Evolutionary conservation across 495 filamentous ascomycete species (phyloP), one percentile per base, ranked within the genome.

Genomic region (Daldinia bambusicola): DNA sequence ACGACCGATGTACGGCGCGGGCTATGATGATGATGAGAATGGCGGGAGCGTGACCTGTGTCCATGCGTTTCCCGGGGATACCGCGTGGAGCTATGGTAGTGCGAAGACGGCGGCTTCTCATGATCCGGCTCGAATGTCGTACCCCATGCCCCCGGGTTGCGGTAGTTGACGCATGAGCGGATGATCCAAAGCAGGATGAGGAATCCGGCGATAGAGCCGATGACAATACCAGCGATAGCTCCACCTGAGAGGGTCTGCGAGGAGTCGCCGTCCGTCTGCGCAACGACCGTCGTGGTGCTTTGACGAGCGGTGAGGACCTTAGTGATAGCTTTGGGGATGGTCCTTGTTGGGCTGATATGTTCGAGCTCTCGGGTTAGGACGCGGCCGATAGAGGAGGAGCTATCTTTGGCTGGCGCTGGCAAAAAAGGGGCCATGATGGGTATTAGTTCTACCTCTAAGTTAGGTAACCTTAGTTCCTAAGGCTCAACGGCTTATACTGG

Each of bases 181-280:
- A 83, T 71, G 71, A 89, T 78, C 87, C 87, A 89, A 26, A 85
- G 69, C 4, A 89, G 59, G 0, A 89, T 72, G 0, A 89, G 77
- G 1, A 88, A 79, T 6, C 87, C 87, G 53, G 76, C 85, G 55
- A 89, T 84, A 20, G 83, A 82, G 37, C 87, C 87, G 71, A 89
- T 82, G 55, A 89, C 87, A 64, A 89, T 88, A 43, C 87, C 87
- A 0, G 87, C 87, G 45, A 89, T 88, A 1, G 79, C 86, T 22
- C 87, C 87, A 16, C 85, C 81, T 18, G 78, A 79, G 14, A 89
- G 79, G 14, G 77, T 84, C n/a, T 75, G 78, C 12, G 32, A 55
- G 6, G 69, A 52, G 12, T 76, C 75, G 65, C 82, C 82, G 31
- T 51, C 69, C 14, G 63, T 65, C 6, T 56, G 22, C 13, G 62